phyloP scores from a whole-genome alignment of 169 alveolate species.

The Eimeria maxima region DNA sequence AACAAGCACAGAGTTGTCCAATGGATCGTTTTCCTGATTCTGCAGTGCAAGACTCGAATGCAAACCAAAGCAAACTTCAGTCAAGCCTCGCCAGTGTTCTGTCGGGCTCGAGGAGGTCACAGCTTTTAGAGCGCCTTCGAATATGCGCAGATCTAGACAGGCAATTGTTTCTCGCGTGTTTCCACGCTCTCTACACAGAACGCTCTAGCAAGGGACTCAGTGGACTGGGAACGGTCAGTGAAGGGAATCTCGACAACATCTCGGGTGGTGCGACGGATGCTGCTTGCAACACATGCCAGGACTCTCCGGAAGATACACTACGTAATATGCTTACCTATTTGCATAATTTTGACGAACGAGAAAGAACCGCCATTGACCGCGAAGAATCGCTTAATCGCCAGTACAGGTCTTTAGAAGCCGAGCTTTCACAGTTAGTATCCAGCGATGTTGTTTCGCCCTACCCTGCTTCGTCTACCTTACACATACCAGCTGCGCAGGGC shows the following conservation, averaged over 20 bases:
- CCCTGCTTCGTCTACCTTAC: neutral
- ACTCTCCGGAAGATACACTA: neutral
- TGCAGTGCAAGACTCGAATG: neutral
- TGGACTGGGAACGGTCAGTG: neutral
- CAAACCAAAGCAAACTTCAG: neutral
- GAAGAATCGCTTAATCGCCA: neutral
- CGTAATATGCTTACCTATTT: neutral
- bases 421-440: neutral
- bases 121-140: neutral
- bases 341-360: neutral
- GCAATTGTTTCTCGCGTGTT: neutral
- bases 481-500: neutral
- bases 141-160: neutral
- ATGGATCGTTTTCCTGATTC: neutral
- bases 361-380: neutral
- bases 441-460: neutral
- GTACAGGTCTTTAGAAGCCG: neutral
- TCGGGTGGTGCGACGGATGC: neutral
- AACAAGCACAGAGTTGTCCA: neutral
- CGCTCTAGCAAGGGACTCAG: neutral
- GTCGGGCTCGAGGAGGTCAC: neutral
- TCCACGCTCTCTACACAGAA: conserved; percentile 25
- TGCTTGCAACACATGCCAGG: neutral
- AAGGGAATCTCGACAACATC: neutral
- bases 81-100: neutral